phyloP scores from a whole-genome alignment of 1,139 yeast species.

The Kodamaea plutei region DNA sequence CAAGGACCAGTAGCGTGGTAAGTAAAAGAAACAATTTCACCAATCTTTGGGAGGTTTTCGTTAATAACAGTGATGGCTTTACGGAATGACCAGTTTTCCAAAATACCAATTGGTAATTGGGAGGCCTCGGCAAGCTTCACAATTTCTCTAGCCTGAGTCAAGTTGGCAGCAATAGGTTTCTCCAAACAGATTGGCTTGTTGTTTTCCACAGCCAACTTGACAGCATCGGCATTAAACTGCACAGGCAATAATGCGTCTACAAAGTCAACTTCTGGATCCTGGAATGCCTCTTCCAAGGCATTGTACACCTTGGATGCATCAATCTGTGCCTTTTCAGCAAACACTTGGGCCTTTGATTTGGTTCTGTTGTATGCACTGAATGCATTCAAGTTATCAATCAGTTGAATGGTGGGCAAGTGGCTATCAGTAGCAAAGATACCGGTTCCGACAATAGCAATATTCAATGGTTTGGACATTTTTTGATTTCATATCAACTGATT shows the following conservation, averaged over 20 bases:
- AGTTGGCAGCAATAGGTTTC: constrained; percentile 86
- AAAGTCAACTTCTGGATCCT: constrained; percentile 61
- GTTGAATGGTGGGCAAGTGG: constrained; percentile 71
- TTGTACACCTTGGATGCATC: constrained; percentile 58
- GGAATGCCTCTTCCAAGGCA: constrained; percentile 58
- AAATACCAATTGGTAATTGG: constrained; percentile 64
- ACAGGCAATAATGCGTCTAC: constrained; percentile 87
- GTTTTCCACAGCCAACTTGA: constrained; percentile 61
- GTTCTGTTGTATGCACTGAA: constrained; percentile 79
- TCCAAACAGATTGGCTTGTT: constrained; percentile 79
- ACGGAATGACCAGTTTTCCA: constrained; percentile 82
- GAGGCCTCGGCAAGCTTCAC: constrained; percentile 59
- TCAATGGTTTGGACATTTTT: constrained; percentile 32
- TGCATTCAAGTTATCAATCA: constrained; percentile 30
- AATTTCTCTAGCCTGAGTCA: constrained; percentile 74
- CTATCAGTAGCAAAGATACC: constrained; percentile 85
- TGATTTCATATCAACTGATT: too few species aligned
- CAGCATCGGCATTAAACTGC: constrained; percentile 65
- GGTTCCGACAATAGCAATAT: constrained; percentile 81
- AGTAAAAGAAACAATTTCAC: constrained; percentile 70
- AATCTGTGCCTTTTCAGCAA: constrained; percentile 63
- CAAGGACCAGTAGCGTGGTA: constrained; percentile 83
- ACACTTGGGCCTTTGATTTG: constrained; percentile 70
- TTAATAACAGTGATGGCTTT: constrained; percentile 49
- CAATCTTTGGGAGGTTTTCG: constrained; percentile 62